Evolutionary conservation across 2,329 filamentous ascomycete species (phyloP).

Genomic region (Colletotrichum destructivum): DNA sequence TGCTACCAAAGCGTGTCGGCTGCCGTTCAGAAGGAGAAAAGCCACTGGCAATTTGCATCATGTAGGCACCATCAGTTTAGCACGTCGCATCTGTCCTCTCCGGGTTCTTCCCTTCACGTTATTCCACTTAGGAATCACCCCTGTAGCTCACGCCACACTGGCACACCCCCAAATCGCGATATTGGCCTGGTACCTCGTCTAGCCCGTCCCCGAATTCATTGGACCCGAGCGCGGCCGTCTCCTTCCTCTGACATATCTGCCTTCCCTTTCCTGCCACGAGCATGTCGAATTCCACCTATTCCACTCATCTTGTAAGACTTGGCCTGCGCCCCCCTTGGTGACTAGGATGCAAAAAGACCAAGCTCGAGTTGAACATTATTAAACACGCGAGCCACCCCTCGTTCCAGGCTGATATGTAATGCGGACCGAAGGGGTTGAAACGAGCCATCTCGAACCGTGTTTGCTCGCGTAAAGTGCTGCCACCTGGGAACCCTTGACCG

Average conservation of each 20-base stretch:
- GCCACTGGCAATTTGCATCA: slow-evolving; percentile 14
- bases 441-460: slow-evolving; percentile 33
- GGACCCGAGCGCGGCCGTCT: slow-evolving; percentile 12
- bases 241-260: slow-evolving; percentile 3
- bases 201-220: slow-evolving; percentile 11
- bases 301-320: slow-evolving; percentile 23
- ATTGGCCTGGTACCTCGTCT: slow-evolving; percentile 22
- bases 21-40: not conserved
- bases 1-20: slow-evolving; percentile 19
- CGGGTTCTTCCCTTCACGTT: slow-evolving; percentile 8
- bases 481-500: slow-evolving; percentile 10
- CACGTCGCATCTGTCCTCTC: slow-evolving; percentile 1
- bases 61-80: not conserved
- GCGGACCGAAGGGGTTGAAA: slow-evolving; percentile 37
- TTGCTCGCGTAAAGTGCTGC: slow-evolving; percentile 37
- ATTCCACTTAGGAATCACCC: slow-evolving; percentile 10
- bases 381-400: not conserved
- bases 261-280: slow-evolving; percentile 31
- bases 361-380: not conserved
- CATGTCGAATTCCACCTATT: slow-evolving; percentile 12
- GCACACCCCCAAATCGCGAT: slow-evolving; percentile 7
- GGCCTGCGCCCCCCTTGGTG: not conserved
- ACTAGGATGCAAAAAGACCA: slow-evolving; percentile 20
- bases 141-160: slow-evolving; percentile 15
- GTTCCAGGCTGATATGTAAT: slow-evolving; percentile 17